Conservation (phyloP, 495 filamentous ascomycete genomes). For the Paragyromitra xinjiangensis region DNA sequence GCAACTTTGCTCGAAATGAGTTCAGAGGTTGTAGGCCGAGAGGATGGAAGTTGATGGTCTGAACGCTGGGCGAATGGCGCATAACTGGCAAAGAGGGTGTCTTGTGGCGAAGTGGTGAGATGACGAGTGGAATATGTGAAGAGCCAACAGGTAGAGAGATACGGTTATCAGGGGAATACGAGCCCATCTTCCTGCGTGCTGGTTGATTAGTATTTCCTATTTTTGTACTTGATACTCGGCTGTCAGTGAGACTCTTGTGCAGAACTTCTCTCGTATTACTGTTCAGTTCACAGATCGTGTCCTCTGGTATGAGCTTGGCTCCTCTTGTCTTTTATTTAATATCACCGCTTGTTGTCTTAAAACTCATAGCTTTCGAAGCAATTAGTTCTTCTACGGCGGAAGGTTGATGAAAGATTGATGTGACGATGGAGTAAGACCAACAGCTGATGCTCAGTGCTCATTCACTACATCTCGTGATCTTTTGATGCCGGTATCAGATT, state of each 20-base stretch:
- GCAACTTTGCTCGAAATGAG: conserved; percentile 38
- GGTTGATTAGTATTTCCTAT: background rate
- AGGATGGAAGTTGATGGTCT: conserved; percentile 42
- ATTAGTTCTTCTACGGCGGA: background rate
- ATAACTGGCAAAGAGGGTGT: conserved; percentile 37
- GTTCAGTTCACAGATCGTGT: background rate
- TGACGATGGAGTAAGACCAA: background rate
- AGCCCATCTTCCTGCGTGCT: background rate
- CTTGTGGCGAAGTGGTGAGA: conserved; percentile 41
- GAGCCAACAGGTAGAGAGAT: background rate
- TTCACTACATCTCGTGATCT: background rate
- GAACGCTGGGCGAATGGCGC: conserved; percentile 38
- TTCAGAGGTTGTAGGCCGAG: conserved; percentile 40
- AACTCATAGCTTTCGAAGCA: background rate
- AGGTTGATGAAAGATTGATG: background rate
- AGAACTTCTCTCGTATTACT: background rate
- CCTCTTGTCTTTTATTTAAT: background rate
- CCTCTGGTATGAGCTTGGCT: background rate
- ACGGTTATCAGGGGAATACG: background rate
- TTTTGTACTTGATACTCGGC: too few species aligned
- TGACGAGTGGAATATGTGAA: background rate
- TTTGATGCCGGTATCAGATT: background rate
- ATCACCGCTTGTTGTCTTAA: background rate
- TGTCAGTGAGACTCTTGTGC: background rate
- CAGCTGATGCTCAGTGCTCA: background rate